Base-by-base conservation (phyloP, 768 basidiomycete species). In the Collybiopsis luxurians region DNA sequence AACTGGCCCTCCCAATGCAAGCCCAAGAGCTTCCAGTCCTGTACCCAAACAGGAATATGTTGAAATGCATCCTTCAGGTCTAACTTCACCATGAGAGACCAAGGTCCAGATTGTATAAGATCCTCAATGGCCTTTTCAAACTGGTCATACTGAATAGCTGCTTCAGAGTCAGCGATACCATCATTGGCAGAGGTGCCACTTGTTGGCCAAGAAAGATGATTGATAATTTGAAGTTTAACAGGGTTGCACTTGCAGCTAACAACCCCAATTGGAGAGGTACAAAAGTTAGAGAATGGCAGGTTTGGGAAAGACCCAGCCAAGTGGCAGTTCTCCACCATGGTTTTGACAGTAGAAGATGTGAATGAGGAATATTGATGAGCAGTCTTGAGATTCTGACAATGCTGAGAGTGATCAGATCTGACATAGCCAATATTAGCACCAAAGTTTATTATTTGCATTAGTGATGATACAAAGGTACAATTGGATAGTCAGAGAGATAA, bases 61-160 rank as follows among this genome's bases (percentile, higher is more conserved):
- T 64, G 62, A 56, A 75, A 77, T 0, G 73, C 75, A 9, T 68
- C 64, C 49, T 70, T 64, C 5, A 76, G 62, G 52, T 75, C 72
- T 17, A 73, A 68, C 54, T 75, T 75, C 3, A 60, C 64, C 58
- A 76, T 64, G 1, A 70, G 60, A 0, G 71, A 65, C 12, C 68
- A 64, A 1, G 40, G 65, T 1, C 73, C 69, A 1, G 65, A 66
- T 0, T 2, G 17, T 31, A 31, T 26, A 4, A 74, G 55, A 42
- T 72, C 66, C 2, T 61, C 9, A n/a, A 68, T 45, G 0, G 68
- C 68, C 4, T 51, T 44, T 15, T 61, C 55, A 51, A 73, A 68
- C 43, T 61, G 59, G 27, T 75, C 68, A 52, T 73, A 75, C 0
- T 36, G n/a, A 15, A 50, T 50, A 2, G 11, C 10, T 7, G 27